These are phyloP conservation scores for Cercophora samala DNA, from an alignment of 495 filamentous ascomycete species.

Conservation along the genomic window DNA sequence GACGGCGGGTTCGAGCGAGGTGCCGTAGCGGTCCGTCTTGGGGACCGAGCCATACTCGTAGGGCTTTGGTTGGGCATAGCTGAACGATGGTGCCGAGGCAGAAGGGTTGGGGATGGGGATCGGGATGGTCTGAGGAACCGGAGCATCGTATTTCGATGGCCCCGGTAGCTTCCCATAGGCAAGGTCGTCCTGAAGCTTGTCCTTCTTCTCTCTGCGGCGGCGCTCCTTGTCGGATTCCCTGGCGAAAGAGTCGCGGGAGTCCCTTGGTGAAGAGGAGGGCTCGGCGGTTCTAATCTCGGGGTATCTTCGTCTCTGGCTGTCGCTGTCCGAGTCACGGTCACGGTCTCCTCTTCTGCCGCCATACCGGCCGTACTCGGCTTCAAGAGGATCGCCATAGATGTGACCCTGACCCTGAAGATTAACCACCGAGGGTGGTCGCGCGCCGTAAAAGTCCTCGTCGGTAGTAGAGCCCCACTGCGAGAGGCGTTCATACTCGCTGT, in stretches of 20 bases:
- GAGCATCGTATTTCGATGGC: conserved; percentile 29
- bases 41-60: conserved; percentile 52
- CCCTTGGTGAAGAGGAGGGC: conserved; percentile 21
- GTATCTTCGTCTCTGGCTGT: conserved; percentile 23
- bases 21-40: conserved; percentile 44
- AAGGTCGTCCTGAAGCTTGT: conserved; percentile 44
- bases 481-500: conserved; percentile 36
- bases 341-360: conserved; percentile 29
- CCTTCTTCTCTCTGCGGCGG: conserved; percentile 33
- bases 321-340: conserved; percentile 25
- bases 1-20: conserved; percentile 16
- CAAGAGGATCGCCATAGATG: conserved; percentile 22
- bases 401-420: conserved; percentile 15
- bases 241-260: conserved; percentile 36
- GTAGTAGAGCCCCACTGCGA: conserved; percentile 33
- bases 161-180: conserved; percentile 43
- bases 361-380: conserved; percentile 26
- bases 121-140: conserved; percentile 26
- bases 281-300: conserved; percentile 22
- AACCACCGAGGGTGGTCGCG: conserved; percentile 6
- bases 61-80: conserved; percentile 48
- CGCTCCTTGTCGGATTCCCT: conserved; percentile 35
- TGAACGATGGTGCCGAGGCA: conserved; percentile 21
- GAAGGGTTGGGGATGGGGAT: background rate
- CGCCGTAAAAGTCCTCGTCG: conserved; percentile 26